These are phyloP conservation scores for Talaromyces ruber DNA, from an alignment of 495 filamentous ascomycete species.

Conservation along the genomic window DNA sequence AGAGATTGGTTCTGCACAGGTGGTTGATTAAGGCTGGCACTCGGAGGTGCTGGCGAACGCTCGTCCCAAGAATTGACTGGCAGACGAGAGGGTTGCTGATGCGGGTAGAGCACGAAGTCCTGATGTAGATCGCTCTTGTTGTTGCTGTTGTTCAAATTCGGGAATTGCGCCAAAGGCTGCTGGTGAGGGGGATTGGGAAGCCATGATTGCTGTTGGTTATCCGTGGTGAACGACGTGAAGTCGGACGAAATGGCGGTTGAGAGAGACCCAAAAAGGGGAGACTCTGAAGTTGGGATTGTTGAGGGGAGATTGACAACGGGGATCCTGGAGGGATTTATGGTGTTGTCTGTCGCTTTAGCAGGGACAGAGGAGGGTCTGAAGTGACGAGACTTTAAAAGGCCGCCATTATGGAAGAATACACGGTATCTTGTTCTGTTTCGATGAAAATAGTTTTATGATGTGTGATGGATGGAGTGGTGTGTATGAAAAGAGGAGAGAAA, in stretches of 20 bases:
- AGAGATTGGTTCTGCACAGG: background rate
- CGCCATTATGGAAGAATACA: slow-evolving; percentile 35
- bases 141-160: slow-evolving; percentile 23
- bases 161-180: slow-evolving; percentile 32
- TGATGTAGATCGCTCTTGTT: slow-evolving; percentile 19
- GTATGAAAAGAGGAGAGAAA: slow-evolving; percentile 13
- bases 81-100: slow-evolving; percentile 15
- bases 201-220: slow-evolving; percentile 55
- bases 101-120: slow-evolving; percentile 41
- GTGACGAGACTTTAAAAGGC: slow-evolving; percentile 38
- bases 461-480: slow-evolving; percentile 24
- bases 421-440: slow-evolving; percentile 10
- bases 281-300: slow-evolving; percentile 33
- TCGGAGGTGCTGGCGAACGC: slow-evolving; percentile 27
- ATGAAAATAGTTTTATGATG: slow-evolving; percentile 6
- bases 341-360: slow-evolving; percentile 33
- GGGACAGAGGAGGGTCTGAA: slow-evolving; percentile 30
- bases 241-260: slow-evolving; percentile 34
- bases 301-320: slow-evolving; percentile 23
- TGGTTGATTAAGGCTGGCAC: slow-evolving; percentile 26
- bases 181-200: slow-evolving; percentile 44
- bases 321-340: slow-evolving; percentile 36
- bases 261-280: slow-evolving; percentile 38
- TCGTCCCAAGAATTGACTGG: slow-evolving; percentile 28
- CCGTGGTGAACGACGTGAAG: slow-evolving; percentile 57